These are phyloP conservation scores for Aristolochia fimbriata DNA, from an alignment of 164 flowering plant genomes.

Conservation along the genomic window DNA sequence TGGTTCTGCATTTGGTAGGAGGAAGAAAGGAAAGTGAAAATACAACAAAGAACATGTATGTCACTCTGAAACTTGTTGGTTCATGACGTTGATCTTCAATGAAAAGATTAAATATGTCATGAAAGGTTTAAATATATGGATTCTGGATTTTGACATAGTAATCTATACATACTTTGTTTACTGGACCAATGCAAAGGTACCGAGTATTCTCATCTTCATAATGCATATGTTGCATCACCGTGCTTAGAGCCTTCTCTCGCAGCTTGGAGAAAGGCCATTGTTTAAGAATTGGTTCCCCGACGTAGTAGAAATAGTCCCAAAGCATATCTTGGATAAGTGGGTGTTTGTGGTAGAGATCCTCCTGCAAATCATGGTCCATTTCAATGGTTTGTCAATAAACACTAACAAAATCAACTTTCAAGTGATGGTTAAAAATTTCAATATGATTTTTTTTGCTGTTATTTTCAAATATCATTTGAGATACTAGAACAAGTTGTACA, in stretches of 20 bases:
- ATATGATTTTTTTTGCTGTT: too few species aligned
- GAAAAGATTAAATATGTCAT: background rate
- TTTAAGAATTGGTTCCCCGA: constrained; percentile 24
- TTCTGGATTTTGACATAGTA: too few species aligned
- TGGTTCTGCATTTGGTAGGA: too few species aligned
- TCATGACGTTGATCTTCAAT: background rate
- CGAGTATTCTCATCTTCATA: constrained; percentile 29
- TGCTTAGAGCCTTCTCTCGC: constrained; percentile 24
- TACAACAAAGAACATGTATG: too few species aligned
- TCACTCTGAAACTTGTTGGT: too few species aligned
- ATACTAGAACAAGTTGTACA: too few species aligned
- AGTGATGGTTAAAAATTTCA: too few species aligned
- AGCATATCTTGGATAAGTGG: constrained; percentile 24
- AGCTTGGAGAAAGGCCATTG: constrained; percentile 25
- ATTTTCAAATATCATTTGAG: too few species aligned
- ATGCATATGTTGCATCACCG: constrained; percentile 23
- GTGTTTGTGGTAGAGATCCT: constrained; percentile 34
- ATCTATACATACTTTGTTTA: constrained; percentile 20
- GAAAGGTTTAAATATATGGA: too few species aligned
- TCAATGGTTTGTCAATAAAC: background rate
- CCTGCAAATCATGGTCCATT: constrained; percentile 15
- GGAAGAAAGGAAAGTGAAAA: too few species aligned
- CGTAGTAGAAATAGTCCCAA: constrained; percentile 25
- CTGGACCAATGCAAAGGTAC: constrained; percentile 25
- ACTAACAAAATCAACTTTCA: too few species aligned